phyloP scores from a whole-genome alignment of 2,329 filamentous ascomycete species.

The Diaporthe sp. region DNA sequence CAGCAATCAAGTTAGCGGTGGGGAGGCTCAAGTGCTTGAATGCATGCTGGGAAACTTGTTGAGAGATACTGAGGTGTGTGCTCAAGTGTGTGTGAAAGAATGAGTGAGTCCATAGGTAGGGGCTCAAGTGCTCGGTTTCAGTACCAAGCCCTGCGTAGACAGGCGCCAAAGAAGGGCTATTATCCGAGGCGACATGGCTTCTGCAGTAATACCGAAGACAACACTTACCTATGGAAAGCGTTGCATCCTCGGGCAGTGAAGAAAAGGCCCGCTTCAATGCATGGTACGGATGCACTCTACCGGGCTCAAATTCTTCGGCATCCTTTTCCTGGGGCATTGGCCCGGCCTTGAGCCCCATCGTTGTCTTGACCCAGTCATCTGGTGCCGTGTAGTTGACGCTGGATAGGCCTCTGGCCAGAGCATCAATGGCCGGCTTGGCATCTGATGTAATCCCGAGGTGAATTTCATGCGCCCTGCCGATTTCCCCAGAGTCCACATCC shows the following conservation, averaged over 20 bases:
- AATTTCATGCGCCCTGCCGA: slow-evolving; percentile 9
- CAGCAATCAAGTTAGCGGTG: neutral
- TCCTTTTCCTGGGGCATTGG: slow-evolving; percentile 20
- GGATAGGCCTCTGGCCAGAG: neutral
- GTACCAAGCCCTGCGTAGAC: no score
- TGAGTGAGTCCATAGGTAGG: neutral
- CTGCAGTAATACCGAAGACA: neutral
- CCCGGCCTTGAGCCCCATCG: neutral
- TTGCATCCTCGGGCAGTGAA: slow-evolving; percentile 44
- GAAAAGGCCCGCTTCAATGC: slow-evolving; percentile 14
- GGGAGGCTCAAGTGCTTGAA: no score
- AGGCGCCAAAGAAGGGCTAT: no score
- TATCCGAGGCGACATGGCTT: neutral
- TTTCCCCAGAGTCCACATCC: slow-evolving; percentile 22
- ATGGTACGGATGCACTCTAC: slow-evolving; percentile 23
- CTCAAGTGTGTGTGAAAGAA: neutral
- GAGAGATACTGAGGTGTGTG: neutral
- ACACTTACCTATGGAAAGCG: slow-evolving; percentile 37
- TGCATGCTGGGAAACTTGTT: no score
- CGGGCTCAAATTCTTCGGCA: slow-evolving; percentile 6
- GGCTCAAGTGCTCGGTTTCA: no score
- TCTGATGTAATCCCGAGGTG: slow-evolving; percentile 26
- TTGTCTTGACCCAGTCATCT: slow-evolving; percentile 15
- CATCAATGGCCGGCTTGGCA: slow-evolving; percentile 1
- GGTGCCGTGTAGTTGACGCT: neutral